Base-by-base conservation (phyloP, 139 green algal species). In the Haematococcus lacustris region DNA sequence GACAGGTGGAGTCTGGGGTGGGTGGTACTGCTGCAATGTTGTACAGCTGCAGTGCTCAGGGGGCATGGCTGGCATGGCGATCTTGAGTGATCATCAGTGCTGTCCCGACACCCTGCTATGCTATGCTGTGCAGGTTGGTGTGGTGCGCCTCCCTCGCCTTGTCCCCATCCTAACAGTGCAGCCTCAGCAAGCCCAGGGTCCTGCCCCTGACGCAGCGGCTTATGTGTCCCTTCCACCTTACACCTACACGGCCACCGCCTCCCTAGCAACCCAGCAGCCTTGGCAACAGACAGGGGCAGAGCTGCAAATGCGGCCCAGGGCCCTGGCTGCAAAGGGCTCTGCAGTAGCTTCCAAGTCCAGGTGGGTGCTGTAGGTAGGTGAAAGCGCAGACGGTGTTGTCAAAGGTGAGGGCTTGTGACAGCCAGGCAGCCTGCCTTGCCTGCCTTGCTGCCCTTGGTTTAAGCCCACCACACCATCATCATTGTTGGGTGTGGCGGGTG, bases 91-190 rank as follows among this genome's bases (percentile, higher is more conserved):
- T n/a, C n/a, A n/a, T n/a, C n/a, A n/a, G 39, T 33, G 13, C 50
- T 73, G 17, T 66, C 50, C 34, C 7, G 60, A 32, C 17, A 17
- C 60, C 26, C 17, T 66, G 21, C 34, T n/a, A 57, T 57, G 47
- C 21, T 57, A 57, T 57, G 32, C 40, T 30, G 40, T 26, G 32
- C 32, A 33, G 75, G 30, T 82, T 17, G 79, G 73, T 23, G 83
- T 88, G 23, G 63, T 68, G 34, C 75, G 83, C 33, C 60, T 79
- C n/a, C 83, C 79, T 1, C 50, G 66, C 3, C 77, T 88, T 13
- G 25, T 77, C 60, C 82, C 82, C 9, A 72, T 82, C 43, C 76
- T 87, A 37, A 81, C 82, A 57, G 25, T 66, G 32, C 38, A 57
- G 30, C 30, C n/a, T 30, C 62, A 72, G 69, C 69, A 68, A 30